phyloP scores from a whole-genome alignment of 208 protist genomes.

The Strigomonas culicis region DNA sequence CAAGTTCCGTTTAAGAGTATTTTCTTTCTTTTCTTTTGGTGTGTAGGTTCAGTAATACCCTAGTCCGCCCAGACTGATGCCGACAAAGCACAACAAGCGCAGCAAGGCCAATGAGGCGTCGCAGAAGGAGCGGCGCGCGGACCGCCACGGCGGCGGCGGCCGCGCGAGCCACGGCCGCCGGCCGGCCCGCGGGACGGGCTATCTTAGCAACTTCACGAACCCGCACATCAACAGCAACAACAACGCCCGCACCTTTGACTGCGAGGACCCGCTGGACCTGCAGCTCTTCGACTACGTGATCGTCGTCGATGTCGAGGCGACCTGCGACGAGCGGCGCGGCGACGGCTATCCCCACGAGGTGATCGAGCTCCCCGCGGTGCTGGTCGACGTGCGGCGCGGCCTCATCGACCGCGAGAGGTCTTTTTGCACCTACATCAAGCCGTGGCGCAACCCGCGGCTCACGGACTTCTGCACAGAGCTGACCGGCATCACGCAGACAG shows the following conservation, averaged over 20 bases:
- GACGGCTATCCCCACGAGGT: slow-evolving; percentile 91
- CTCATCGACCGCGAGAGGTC: slow-evolving; percentile 62
- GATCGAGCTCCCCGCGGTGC: slow-evolving; percentile 93
- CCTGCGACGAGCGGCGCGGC: slow-evolving; percentile 64
- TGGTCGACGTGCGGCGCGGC: slow-evolving; percentile 76
- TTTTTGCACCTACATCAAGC: slow-evolving; percentile 91
- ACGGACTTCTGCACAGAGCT: slow-evolving; percentile 91
- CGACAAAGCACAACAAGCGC: slow-evolving; percentile 58
- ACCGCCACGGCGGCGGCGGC: slow-evolving; percentile 3
- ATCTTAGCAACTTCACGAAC: background rate
- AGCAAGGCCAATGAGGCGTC: slow-evolving; percentile 60
- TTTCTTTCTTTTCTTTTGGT: slow-evolving; percentile 5
- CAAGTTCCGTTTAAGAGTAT: background rate
- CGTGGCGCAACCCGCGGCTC: slow-evolving; percentile 77
- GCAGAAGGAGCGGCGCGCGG: slow-evolving; percentile 20
- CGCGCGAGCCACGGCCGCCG: background rate
- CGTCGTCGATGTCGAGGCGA: slow-evolving; percentile 91
- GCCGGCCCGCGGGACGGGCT: background rate
- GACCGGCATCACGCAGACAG: slow-evolving; percentile 94
- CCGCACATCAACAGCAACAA: background rate
- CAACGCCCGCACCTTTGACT: slow-evolving; percentile 43
- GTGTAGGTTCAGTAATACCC: too few species aligned
- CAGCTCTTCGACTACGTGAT: slow-evolving; percentile 93
- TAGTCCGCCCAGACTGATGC: too few species aligned
- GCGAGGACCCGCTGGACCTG: slow-evolving; percentile 58